Base-by-base conservation (phyloP, 208 protist species). In the Trypanosoma conorhini region DNA sequence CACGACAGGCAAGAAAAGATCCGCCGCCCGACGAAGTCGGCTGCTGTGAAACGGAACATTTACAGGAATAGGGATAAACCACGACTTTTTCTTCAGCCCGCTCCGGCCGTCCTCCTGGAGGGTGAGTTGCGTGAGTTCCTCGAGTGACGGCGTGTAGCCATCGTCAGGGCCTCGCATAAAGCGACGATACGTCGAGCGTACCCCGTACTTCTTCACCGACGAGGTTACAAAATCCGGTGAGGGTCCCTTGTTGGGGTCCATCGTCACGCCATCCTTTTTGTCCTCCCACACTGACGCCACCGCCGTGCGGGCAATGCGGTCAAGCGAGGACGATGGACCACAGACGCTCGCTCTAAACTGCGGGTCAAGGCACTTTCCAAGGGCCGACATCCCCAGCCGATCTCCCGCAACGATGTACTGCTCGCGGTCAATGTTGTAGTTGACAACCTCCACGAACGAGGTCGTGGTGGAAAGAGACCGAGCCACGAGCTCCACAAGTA, bases 341-440 rank as follows among this genome's bases (percentile, higher is more conserved):
- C 81, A 86, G 30, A 48, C 35, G 54, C 86, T 90, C 12, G 87
- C 86, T 21, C 92, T 80, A 74, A 92, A 97, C 38, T 95, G 92
- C 17, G 92, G 89, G 70, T 97, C 92, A 0, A 97, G 74, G 67
- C 87, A 94, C 57, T 94, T 95, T 28, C 92, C 92, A 21, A 97
- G 72, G 19, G 86, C 88, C 2, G 87, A 75, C 24, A 97, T 42
- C 0, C 66, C 92, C 15, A 93, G 83, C 0, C 62, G 35, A 67
- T 97, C 92, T 17, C 92, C 92, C 10, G 86, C 86, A 8, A 95
- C 89, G 9, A 97, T 82, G 69, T 93, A 93, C 68, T 97, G 92
- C 59, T 97, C 80, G 62, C 80, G 75, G 28, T 70, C 63, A 24
- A 95, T 62, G 62, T 97, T 97, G 48, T 82, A 85, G 59, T 94